These are phyloP conservation scores for Neospermospora avenae DNA, from an alignment of 2,329 filamentous ascomycete genomes.

Conservation along the genomic window DNA sequence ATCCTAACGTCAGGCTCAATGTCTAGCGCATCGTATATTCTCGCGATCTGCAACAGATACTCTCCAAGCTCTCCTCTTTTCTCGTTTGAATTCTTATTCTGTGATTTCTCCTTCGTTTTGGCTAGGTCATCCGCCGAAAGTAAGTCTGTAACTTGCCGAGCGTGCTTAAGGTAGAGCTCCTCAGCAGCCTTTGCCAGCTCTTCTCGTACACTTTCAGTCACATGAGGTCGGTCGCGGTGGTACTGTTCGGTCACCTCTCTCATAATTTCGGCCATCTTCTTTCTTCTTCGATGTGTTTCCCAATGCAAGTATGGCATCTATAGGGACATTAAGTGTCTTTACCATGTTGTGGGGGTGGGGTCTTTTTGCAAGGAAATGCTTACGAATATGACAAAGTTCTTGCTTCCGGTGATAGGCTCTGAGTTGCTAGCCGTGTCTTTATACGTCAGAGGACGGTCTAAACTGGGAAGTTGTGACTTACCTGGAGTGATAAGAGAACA, in stretches of 20 bases:
- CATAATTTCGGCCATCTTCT: slow-evolving; percentile 15
- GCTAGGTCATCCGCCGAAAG: neutral
- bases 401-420: slow-evolving; percentile 4
- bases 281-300: slow-evolving; percentile 27
- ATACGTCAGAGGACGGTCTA: neutral
- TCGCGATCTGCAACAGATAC: slow-evolving; percentile 21
- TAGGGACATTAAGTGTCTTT: neutral
- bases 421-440: neutral
- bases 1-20: slow-evolving; percentile 23
- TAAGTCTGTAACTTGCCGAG: neutral
- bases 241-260: slow-evolving; percentile 9
- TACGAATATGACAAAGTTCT: slow-evolving; percentile 23
- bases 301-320: slow-evolving; percentile 34
- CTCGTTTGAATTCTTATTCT: neutral
- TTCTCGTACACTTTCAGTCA: slow-evolving; percentile 11
- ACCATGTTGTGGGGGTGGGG: neutral
- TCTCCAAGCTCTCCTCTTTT: neutral
- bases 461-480: neutral
- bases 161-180: neutral
- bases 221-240: slow-evolving; percentile 1
- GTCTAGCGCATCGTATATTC: slow-evolving; percentile 24
- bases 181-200: neutral
- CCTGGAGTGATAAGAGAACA: slow-evolving; percentile 20
- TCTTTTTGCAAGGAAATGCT: neutral
- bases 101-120: neutral